These are phyloP conservation scores for Suillus subaureus DNA, from an alignment of 768 basidiomycete genomes.

Conservation along the genomic window DNA sequence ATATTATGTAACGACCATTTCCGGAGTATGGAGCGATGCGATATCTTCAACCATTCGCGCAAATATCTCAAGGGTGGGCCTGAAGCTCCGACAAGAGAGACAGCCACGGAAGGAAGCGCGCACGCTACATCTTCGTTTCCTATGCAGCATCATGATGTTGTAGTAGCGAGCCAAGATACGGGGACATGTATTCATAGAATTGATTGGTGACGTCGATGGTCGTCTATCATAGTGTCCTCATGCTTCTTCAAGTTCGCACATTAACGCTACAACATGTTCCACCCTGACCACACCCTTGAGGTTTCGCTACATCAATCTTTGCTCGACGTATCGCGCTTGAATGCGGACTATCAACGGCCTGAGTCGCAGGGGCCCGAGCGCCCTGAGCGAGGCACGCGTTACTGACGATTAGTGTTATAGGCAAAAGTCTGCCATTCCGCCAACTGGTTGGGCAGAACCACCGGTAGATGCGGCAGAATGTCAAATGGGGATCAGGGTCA, in stretches of 20 bases:
- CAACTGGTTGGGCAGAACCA: too few relatives aligned
- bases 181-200: not conserved
- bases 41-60: constrained; percentile 24
- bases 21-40: not conserved
- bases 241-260: not conserved
- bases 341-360: too few relatives aligned
- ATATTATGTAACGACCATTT: not conserved
- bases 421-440: too few relatives aligned
- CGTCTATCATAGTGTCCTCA: not conserved
- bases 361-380: not conserved
- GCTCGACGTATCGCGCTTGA: too few relatives aligned
- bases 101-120: not conserved
- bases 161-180: not conserved
- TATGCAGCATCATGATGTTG: not conserved
- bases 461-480: too few relatives aligned
- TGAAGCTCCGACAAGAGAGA: not conserved
- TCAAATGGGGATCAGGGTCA: too few relatives aligned
- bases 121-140: not conserved
- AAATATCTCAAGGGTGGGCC: constrained; percentile 20
- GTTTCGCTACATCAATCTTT: too few relatives aligned
- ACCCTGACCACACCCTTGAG: too few relatives aligned
- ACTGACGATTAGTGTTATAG: too few relatives aligned
- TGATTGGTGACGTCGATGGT: not conserved
- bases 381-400: not conserved
- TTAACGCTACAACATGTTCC: too few relatives aligned